Evolutionary conservation across 1,284 basidiomycete genomes (phyloP), one percentile per base, ranked within the genome.

Genomic region (Cryptococcus wingfieldii): DNA sequence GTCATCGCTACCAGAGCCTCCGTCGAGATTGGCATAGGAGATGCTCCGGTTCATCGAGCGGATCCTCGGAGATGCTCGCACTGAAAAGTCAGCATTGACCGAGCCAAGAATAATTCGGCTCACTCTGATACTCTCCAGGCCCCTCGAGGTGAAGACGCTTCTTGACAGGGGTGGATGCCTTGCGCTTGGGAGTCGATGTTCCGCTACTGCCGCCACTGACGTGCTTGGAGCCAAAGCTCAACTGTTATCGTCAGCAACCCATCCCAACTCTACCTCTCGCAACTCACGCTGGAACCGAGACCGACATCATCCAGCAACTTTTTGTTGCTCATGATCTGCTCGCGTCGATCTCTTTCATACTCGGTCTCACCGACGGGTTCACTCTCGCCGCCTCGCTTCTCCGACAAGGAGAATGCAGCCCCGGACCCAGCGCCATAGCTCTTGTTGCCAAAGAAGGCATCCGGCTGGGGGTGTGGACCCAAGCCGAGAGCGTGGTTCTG

Each of bases 1-100:
- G 37, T 60, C 63, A 13, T 63, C 63, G 14, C 56, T 61, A 31
- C 56, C 64, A 12, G 60, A 59, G 10, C 52, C 54, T 28, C 64
- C 69, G 50, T 72, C 69, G 27, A 70, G 56, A 43, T 72, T 64
- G 37, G 69, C 69, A 47, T 74, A 76, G 0, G 72, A 73, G 27
- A 69, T 61, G 34, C 53, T 66, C 19, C 72, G 69, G 41, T 62
- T 58, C 51, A 67, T 64, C 6, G 70, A 69, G 12, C 70, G 68
- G 51, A 76, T 68, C 0, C 74, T 60, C 14, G 65, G 62, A 0
- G 74, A 76, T 1, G 65, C 51, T 48, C 74, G 70, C 10, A 69
- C 68, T 72, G 44, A n/a, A 8, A 5, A 19, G 52, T 59, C 54
- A 62, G 58, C 46, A 50, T n/a, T 47, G 51, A 14, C 50, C 41